Evolutionary conservation across 805 yeast species (phyloP).

Genomic region (Candida vartiovaarae): DNA sequence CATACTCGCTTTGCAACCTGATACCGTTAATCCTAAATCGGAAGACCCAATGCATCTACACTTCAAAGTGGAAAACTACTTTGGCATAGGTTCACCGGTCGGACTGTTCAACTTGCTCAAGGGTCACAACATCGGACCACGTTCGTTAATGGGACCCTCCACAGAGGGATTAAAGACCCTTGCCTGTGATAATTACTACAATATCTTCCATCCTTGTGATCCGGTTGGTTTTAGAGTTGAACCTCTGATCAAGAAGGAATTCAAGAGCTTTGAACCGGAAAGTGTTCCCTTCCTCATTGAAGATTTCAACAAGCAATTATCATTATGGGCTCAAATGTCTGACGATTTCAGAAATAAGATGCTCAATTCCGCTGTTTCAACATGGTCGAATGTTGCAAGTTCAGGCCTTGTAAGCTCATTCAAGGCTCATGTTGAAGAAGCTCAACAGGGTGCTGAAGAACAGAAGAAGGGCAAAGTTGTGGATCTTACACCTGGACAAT

Average conservation of each 20-base stretch:
- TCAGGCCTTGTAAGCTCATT: neutral
- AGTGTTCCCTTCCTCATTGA: constrained; percentile 46
- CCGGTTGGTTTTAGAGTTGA: constrained; percentile 88
- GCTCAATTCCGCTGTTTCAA: constrained; percentile 6
- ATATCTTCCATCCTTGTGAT: constrained; percentile 85
- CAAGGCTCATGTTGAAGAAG: neutral
- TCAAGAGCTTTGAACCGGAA: constrained; percentile 46
- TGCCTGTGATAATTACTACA: constrained; percentile 60
- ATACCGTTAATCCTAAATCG: constrained; percentile 13
- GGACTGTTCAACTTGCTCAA: constrained; percentile 79
- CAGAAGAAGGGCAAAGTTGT: constrained; percentile 12
- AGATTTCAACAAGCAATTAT: constrained; percentile 31
- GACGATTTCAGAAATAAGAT: constrained; percentile 11
- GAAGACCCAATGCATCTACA: constrained; percentile 39
- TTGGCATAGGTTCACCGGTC: constrained; percentile 84
- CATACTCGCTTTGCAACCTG: constrained; percentile 44
- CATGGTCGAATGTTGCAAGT: constrained; percentile 8
- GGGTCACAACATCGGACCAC: constrained; percentile 48
- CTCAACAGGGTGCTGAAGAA: constrained; percentile 5
- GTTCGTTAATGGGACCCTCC: constrained; percentile 17
- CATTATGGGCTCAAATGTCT: constrained; percentile 33
- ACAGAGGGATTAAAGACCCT: constrained; percentile 30
- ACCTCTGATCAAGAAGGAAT: constrained; percentile 56
- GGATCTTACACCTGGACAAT: constrained; percentile 23
- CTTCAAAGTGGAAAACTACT: constrained; percentile 68